These are phyloP conservation scores for Blastocystis sp. DNA, from an alignment of 352 stramenopile genomes.

Conservation along the genomic window DNA sequence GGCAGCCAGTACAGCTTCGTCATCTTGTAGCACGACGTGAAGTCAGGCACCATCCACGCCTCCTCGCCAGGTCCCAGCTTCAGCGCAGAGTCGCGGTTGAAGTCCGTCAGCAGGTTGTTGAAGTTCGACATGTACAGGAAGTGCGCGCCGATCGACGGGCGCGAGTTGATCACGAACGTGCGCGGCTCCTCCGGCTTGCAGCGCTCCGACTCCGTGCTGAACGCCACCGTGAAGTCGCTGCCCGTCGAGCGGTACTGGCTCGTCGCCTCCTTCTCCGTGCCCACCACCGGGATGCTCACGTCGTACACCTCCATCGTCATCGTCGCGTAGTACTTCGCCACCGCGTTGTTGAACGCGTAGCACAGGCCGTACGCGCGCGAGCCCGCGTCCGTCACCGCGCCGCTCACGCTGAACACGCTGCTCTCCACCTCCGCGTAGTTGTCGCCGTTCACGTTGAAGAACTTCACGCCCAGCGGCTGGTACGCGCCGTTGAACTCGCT, in stretches of 20 bases:
- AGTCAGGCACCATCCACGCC: slow-evolving; percentile 61
- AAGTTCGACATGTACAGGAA: slow-evolving; percentile 72
- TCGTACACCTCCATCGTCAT: slow-evolving; percentile 62
- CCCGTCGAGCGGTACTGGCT: slow-evolving; percentile 34
- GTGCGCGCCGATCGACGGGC: slow-evolving; percentile 51
- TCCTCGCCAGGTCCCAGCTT: slow-evolving; percentile 36
- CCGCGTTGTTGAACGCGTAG: slow-evolving; percentile 54
- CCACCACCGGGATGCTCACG: slow-evolving; percentile 24
- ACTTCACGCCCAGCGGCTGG: slow-evolving; percentile 21
- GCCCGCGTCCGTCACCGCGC: neutral
- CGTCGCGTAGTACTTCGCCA: slow-evolving; percentile 18
- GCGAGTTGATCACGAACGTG: slow-evolving; percentile 21
- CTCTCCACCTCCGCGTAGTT: neutral
- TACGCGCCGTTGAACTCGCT: slow-evolving; percentile 6
- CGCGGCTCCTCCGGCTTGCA: slow-evolving; percentile 58
- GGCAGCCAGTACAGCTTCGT: slow-evolving; percentile 61
- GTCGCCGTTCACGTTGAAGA: neutral
- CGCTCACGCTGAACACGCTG: neutral
- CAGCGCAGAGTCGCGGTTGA: neutral
- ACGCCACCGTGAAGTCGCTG: slow-evolving; percentile 45
- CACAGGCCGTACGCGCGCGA: slow-evolving; percentile 28
- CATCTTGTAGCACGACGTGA: slow-evolving; percentile 37
- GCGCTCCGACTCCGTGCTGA: neutral
- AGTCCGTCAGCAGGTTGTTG: slow-evolving; percentile 48
- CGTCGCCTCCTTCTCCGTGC: slow-evolving; percentile 14